These are phyloP conservation scores for Allium cepa DNA, from an alignment of 106 monocot species.

Conservation along the genomic window DNA sequence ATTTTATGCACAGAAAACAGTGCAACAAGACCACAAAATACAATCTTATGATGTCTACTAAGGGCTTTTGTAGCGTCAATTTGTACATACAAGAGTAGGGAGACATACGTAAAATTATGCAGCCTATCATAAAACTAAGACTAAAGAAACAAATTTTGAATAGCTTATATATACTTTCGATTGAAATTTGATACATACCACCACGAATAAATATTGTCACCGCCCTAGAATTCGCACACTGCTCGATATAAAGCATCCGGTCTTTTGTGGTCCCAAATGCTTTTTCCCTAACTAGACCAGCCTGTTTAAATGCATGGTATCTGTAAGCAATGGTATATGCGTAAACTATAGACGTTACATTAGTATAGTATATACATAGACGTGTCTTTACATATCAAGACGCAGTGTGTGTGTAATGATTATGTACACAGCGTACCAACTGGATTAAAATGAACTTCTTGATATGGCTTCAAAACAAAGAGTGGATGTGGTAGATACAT, in stretches of 20 bases:
- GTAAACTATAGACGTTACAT: too few relatives aligned
- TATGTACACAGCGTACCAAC: too few relatives aligned
- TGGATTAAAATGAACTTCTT: too few relatives aligned
- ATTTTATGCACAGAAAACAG: too few relatives aligned
- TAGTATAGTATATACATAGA: neutral
- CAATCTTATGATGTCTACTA: too few relatives aligned
- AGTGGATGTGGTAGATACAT: too few relatives aligned
- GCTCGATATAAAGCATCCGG: constrained; percentile 90
- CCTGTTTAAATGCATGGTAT: constrained; percentile 32
- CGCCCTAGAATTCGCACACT: constrained; percentile 95
- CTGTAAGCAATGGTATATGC: too few relatives aligned
- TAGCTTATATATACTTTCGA: too few relatives aligned
- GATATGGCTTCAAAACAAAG: too few relatives aligned
- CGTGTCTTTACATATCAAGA: neutral
- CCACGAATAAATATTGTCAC: constrained; percentile 98
- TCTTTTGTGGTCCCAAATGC: constrained; percentile 99
- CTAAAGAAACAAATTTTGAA: too few relatives aligned
- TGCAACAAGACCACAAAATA: too few relatives aligned
- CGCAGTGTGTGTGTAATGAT: neutral
- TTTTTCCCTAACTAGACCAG: constrained; percentile 97
- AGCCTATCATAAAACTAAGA: too few relatives aligned
- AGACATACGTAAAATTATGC: neutral
- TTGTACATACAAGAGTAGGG: neutral
- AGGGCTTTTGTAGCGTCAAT: neutral
- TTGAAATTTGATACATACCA: constrained; percentile 32